These are phyloP conservation scores for Puccinia horiana DNA, from an alignment of 1,284 basidiomycete species.

Conservation along the genomic window DNA sequence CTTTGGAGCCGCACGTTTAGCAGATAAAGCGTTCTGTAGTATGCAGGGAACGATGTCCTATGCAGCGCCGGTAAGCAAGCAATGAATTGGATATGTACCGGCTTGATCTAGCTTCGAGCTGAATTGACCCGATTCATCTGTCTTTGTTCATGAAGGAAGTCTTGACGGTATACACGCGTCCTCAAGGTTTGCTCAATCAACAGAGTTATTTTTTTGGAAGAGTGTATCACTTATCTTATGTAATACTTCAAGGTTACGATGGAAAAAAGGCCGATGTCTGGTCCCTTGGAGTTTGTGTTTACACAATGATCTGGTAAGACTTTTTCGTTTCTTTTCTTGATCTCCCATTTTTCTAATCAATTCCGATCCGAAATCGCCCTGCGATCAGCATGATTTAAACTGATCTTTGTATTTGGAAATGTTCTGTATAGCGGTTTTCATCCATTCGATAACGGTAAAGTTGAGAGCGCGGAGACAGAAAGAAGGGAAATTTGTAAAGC, in stretches of 20 bases:
- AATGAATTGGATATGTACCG: neutral
- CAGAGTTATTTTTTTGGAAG: neutral
- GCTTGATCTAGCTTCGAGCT: neutral
- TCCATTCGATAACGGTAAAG: slow-evolving; percentile 36
- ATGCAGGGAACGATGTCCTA: slow-evolving; percentile 50
- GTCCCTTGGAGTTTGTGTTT: slow-evolving; percentile 46
- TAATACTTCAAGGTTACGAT: slow-evolving; percentile 37
- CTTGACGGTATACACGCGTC: slow-evolving; percentile 46
- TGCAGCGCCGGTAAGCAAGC: slow-evolving; percentile 40
- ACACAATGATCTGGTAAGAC: slow-evolving; percentile 46
- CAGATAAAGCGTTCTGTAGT: slow-evolving; percentile 49
- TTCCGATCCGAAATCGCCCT: too few species aligned
- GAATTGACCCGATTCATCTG: neutral
- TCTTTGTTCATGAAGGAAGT: slow-evolving; percentile 24
- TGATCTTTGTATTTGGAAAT: too few species aligned
- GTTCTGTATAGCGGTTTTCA: slow-evolving; percentile 46
- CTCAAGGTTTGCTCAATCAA: slow-evolving; percentile 26
- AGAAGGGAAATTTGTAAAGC: slow-evolving; percentile 17
- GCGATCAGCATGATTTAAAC: too few species aligned
- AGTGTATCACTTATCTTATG: neutral
- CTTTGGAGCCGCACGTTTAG: slow-evolving; percentile 46
- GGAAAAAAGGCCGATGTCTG: slow-evolving; percentile 48
- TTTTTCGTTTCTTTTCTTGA: neutral
- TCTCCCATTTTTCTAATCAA: neutral
- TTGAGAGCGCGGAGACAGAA: slow-evolving; percentile 11